A percentile compares a stretch with the other conserved stretches of the same genome.
phyloP scores from a whole-genome alignment of 2,329 filamentous ascomycete genomes.

The Penicillium fuscoglaucum region DNA sequence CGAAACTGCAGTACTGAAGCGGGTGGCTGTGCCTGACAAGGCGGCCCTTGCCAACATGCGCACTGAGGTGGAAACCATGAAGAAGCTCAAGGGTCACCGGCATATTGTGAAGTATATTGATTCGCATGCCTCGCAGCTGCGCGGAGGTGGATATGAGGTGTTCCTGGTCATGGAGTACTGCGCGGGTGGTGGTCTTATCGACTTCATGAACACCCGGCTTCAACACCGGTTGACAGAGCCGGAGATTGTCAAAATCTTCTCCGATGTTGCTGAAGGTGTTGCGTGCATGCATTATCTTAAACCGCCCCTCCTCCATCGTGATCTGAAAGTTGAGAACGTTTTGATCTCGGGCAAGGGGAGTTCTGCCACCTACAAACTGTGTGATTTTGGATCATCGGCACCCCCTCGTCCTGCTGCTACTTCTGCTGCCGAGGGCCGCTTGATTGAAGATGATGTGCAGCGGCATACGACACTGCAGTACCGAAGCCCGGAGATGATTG shows the following conservation, averaged over 20 bases:
- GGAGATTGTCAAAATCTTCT: constrained; percentile 95
- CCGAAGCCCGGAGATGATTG: constrained; percentile 96
- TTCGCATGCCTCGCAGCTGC: constrained; percentile 92
- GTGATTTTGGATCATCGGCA: constrained; percentile 94
- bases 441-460: constrained; percentile 96
- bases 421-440: constrained; percentile 80
- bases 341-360: constrained; percentile 72
- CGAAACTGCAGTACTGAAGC: constrained; percentile 83
- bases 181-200: constrained; percentile 89
- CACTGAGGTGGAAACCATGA: constrained; percentile 99
- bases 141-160: constrained; percentile 92
- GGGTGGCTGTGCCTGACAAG: constrained; percentile 95
- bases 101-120: constrained; percentile 98
- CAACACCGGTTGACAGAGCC: constrained; percentile 96
- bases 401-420: constrained; percentile 79
- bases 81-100: constrained; percentile 93
- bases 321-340: constrained; percentile 97
- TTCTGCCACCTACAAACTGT: constrained; percentile 85
- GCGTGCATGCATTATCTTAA: constrained; percentile 99
- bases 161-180: constrained; percentile 99
- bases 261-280: constrained; percentile 91
- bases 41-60: constrained; percentile 92
- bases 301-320: constrained; percentile 85
- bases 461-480: constrained; percentile 97
- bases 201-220: constrained; percentile 98